Conservation (phyloP, 2,329 filamentous ascomycete species). For the Ophiobolus disseminans region DNA sequence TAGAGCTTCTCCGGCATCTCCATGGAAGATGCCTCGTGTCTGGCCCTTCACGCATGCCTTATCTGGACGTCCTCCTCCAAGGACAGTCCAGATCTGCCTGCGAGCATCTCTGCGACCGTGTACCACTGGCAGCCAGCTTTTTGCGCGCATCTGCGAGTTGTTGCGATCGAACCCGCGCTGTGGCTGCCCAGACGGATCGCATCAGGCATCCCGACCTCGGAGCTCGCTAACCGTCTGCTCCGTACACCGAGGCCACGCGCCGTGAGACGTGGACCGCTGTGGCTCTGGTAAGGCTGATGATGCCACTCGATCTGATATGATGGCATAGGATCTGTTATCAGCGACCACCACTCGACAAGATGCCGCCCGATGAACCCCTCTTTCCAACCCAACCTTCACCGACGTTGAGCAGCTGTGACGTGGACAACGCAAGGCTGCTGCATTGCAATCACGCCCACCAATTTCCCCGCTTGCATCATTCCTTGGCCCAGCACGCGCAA, state of each 20-base stretch:
- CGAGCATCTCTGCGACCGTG: not conserved
- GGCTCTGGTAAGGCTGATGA: constrained; percentile 23
- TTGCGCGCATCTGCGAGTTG: constrained; percentile 6
- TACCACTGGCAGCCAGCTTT: constrained; percentile 9
- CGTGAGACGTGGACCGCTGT: constrained; percentile 21
- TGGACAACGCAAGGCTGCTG: constrained; percentile 2
- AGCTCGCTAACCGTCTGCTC: constrained; percentile 15
- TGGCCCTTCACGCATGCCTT: constrained; percentile 8
- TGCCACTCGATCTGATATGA: constrained; percentile 14
- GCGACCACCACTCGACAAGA: not conserved
- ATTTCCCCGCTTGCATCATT: constrained; percentile 8
- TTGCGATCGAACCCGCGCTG: constrained; percentile 7
- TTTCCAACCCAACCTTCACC: not conserved
- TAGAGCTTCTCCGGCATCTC: constrained; percentile 45
- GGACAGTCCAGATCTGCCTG: constrained; percentile 2
- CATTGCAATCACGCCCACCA: not conserved
- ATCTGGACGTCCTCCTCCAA: constrained; percentile 18
- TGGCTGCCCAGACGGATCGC: not conserved
- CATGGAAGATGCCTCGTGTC: constrained; percentile 11
- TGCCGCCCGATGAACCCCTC: not conserved
- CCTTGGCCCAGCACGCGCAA: not conserved
- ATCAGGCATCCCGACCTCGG: constrained; percentile 26
- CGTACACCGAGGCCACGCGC: constrained; percentile 22
- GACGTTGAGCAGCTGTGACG: not conserved
- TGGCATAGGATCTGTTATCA: constrained; percentile 3